Percentiles rank a stretch among this genome's conserved stretches.
These are phyloP conservation scores for Phaeosphaeriaceae sp. DNA, from an alignment of 2,329 filamentous ascomycete genomes.

Conservation along the genomic window DNA sequence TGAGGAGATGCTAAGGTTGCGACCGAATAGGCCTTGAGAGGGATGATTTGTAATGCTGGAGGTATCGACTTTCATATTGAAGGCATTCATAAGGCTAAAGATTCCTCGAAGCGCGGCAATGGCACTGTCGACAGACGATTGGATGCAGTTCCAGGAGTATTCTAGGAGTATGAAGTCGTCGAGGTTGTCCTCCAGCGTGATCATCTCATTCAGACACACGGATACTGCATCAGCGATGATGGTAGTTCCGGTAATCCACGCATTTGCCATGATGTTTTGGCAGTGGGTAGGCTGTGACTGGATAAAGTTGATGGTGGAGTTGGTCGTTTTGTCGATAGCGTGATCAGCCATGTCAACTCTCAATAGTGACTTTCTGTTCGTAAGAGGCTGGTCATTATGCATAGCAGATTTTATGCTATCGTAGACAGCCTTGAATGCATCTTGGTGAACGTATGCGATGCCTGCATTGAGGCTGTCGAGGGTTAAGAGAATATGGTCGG, in stretches of 20 bases:
- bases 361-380: conserved; percentile 45
- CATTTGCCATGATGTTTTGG: conserved; percentile 52
- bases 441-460: conserved; percentile 55
- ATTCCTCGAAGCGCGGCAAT: conserved; percentile 53
- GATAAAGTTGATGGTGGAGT: conserved; percentile 53
- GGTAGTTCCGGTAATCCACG: conserved; percentile 54
- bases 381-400: conserved; percentile 37
- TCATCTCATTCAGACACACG: conserved; percentile 51
- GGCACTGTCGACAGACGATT: conserved; percentile 49
- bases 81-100: conserved; percentile 52
- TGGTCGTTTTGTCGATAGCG: conserved; percentile 55
- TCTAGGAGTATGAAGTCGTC: conserved; percentile 56
- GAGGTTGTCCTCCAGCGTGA: conserved; percentile 48
- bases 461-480: conserved; percentile 55
- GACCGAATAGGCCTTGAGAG: conserved; percentile 15
- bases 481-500: conserved; percentile 51
- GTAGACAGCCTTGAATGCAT: conserved; percentile 55
- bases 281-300: conserved; percentile 48
- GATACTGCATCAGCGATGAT: conserved; percentile 55
- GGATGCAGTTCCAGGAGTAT: conserved; percentile 52
- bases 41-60: neutral
- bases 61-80: conserved; percentile 1
- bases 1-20: conserved; percentile 39
- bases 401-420: conserved; percentile 49
- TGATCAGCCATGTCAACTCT: conserved; percentile 54